Evolutionary conservation across 2,329 filamentous ascomycete genomes (phyloP).

Genomic region (Colletotrichum kahawae): DNA sequence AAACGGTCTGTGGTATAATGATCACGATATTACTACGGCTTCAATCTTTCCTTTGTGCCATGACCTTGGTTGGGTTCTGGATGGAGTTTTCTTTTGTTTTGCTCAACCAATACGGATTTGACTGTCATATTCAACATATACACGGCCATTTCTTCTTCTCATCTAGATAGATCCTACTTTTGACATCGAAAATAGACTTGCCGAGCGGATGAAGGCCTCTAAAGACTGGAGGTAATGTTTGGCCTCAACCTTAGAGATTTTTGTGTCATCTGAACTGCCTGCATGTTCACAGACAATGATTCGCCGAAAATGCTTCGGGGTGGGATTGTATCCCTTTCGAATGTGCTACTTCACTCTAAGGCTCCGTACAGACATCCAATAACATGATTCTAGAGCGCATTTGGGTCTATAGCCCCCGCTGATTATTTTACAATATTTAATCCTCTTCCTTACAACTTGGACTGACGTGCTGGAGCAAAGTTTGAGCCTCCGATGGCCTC

Average conservation of each 20-base stretch:
- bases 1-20: background rate
- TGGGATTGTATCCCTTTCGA: background rate
- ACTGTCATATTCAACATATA: background rate
- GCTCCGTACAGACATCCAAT: background rate
- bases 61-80: background rate
- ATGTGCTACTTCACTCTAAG: background rate
- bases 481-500: constrained; percentile 46
- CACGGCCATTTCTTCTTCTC: background rate
- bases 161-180: background rate
- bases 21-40: background rate
- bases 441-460: constrained; percentile 6
- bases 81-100: background rate
- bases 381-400: background rate
- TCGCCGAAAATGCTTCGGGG: background rate
- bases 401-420: background rate
- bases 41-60: background rate
- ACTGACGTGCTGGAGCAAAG: constrained; percentile 13
- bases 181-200: background rate
- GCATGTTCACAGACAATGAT: background rate
- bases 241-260: background rate
- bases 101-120: background rate
- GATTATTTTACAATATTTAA: background rate
- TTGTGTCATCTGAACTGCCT: background rate
- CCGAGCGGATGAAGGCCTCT: background rate
- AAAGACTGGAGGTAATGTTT: accelerated